Percentiles rank a stretch among this genome's conserved stretches.
Conservation (phyloP, 305 asterid genomes). For the Plantago coronopus region DNA sequence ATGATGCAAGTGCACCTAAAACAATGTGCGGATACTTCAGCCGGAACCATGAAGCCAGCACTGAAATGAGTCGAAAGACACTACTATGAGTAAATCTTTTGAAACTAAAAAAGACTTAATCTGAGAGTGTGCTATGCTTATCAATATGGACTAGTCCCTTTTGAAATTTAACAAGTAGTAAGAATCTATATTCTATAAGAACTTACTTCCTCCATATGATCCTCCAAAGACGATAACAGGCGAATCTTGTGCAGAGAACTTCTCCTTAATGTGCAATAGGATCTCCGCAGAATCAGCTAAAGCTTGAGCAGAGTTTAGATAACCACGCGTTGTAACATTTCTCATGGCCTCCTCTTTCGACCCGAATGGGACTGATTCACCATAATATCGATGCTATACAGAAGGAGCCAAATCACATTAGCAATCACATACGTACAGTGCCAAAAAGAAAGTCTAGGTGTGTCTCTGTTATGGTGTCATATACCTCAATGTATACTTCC, state of each 20-base stretch:
- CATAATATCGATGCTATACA: constrained; percentile 59
- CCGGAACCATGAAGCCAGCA: constrained; percentile 74
- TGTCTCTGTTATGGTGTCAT: no score
- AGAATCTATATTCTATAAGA: no score
- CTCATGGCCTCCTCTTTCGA: constrained; percentile 38
- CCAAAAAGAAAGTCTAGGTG: no score
- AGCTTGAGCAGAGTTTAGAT: constrained; percentile 73
- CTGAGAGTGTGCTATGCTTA: no score
- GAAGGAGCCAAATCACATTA: background rate
- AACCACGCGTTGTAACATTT: constrained; percentile 40
- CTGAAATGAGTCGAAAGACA: constrained; percentile 22
- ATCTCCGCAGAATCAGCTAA: constrained; percentile 68
- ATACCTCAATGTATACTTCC: constrained; percentile 56
- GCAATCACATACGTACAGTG: background rate
- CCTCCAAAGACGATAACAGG: constrained; percentile 63
- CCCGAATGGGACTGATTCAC: constrained; percentile 54
- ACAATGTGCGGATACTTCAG: constrained; percentile 75
- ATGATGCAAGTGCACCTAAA: constrained; percentile 67
- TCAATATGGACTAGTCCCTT: no score
- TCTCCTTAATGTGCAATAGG: constrained; percentile 41
- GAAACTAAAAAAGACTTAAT: no score
- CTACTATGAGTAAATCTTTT: no score
- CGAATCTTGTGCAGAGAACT: constrained; percentile 38
- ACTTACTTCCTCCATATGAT: constrained; percentile 70
- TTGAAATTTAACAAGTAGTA: no score